Conservation (phyloP, 352 stramenopile genomes). For the Globisporangium parvum region DNA sequence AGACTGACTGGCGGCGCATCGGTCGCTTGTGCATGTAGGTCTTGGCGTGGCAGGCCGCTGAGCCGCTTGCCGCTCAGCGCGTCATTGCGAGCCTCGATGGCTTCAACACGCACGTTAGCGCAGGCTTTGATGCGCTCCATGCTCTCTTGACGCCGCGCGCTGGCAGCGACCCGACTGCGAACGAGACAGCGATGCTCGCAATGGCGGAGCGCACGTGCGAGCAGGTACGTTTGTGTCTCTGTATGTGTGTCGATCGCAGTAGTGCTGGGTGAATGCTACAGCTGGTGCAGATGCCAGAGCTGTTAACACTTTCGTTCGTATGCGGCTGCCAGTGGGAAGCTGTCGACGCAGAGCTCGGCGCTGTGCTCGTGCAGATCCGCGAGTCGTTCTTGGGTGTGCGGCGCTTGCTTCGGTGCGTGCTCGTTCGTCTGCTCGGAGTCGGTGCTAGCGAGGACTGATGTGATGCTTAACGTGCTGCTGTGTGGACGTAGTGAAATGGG, state of each 20-base stretch:
- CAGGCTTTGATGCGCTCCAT: conserved; percentile 12
- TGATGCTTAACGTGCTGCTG: neutral
- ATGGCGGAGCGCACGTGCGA: conserved; percentile 12
- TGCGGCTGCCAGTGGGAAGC: conserved; percentile 33
- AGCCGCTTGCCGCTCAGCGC: conserved; percentile 22
- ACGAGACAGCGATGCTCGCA: neutral
- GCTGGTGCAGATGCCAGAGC: neutral
- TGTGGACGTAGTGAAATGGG: conserved; percentile 74
- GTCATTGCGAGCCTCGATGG: conserved; percentile 30
- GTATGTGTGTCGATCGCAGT: too few relatives aligned
- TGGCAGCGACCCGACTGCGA: neutral
- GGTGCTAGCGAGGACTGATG: neutral
- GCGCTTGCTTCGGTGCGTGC: conserved; percentile 61
- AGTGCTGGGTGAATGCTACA: neutral
- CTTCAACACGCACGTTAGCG: conserved; percentile 31
- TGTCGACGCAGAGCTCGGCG: conserved; percentile 27
- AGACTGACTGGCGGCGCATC: too few relatives aligned
- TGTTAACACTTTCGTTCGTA: neutral
- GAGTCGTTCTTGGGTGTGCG: conserved; percentile 78
- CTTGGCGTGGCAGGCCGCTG: conserved; percentile 26
- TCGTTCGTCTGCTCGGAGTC: neutral
- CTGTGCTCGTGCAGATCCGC: conserved; percentile 46
- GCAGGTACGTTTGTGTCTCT: conserved; percentile 26
- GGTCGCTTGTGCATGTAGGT: conserved; percentile 12
- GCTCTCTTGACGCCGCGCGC: conserved; percentile 3